Evolutionary conservation across 768 basidiomycete species (phyloP).

Genomic region (Infundibulicybe gibba): DNA sequence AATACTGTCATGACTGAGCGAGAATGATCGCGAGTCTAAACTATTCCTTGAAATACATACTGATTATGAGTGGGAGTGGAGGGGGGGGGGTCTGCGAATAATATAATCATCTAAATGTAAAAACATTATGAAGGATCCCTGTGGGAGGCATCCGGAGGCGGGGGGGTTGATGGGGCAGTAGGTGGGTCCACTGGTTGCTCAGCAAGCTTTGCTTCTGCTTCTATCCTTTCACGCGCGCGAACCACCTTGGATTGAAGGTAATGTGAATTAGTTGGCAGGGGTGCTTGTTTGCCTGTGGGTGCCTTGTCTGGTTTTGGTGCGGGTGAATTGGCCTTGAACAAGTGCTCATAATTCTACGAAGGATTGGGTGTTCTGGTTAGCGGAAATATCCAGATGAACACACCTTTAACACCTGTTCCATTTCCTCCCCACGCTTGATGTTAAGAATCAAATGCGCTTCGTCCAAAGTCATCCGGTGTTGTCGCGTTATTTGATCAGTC

Average conservation of each 20-base stretch:
- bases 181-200: constrained; percentile 17
- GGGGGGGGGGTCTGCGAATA: too few relatives aligned
- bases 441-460: constrained; percentile 95
- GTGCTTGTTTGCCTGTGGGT: constrained; percentile 37
- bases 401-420: constrained; percentile 76
- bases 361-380: constrained; percentile 1
- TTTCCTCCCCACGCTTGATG: constrained; percentile 64
- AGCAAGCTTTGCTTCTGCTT: constrained; percentile 63
- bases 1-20: too few relatives aligned
- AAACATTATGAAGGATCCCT: too few relatives aligned
- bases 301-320: constrained; percentile 51
- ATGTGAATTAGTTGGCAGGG: constrained; percentile 63
- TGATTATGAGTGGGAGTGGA: too few relatives aligned
- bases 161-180: constrained; percentile 6
- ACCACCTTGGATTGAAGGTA: constrained; percentile 98
- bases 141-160: constrained; percentile 5
- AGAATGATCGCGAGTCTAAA: too few relatives aligned
- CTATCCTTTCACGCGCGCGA: constrained; percentile 90
- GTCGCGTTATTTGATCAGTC: constrained; percentile 79
- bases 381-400: constrained; percentile 11
- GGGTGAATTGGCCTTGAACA: constrained; percentile 88
- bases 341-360: constrained; percentile 82
- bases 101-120: too few relatives aligned
- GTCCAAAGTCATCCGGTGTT: constrained; percentile 90
- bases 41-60: too few relatives aligned